phyloP scores from a whole-genome alignment of 495 filamentous ascomycete genomes.

The Neurospora sp. region DNA sequence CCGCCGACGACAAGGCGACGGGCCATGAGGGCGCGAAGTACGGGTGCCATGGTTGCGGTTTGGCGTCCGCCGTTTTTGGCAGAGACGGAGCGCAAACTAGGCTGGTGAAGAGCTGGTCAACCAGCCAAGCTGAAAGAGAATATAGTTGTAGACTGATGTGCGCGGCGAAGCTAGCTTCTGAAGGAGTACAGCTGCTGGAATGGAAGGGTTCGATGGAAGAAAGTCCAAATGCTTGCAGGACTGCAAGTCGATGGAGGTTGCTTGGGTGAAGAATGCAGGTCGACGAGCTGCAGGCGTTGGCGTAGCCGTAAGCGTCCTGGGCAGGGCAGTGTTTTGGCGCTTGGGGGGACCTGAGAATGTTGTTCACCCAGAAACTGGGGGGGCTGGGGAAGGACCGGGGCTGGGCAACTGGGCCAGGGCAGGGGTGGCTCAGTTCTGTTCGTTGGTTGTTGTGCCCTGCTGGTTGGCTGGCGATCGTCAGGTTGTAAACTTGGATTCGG shows the following conservation, averaged over 20 bases:
- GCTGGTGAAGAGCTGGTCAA: constrained; percentile 15
- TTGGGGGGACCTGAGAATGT: neutral
- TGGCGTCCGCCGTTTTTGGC: neutral
- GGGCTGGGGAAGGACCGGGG: neutral
- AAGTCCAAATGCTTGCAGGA: neutral
- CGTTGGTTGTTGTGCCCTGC: neutral
- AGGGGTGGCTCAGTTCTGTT: neutral
- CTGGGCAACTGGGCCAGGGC: neutral
- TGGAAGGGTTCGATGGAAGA: neutral
- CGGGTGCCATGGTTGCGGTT: constrained; percentile 20
- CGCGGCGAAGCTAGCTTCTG: neutral
- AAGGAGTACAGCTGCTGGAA: neutral
- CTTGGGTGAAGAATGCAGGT: neutral
- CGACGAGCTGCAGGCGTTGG: neutral
- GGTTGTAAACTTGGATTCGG: neutral
- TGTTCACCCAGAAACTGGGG: neutral
- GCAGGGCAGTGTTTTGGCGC: neutral
- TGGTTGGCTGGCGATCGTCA: neutral
- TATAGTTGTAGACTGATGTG: neutral
- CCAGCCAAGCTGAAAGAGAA: constrained; percentile 14
- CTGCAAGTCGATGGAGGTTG: neutral
- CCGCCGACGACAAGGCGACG: constrained; percentile 1
- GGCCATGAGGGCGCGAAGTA: constrained; percentile 9
- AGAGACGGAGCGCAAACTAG: neutral
- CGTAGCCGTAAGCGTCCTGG: neutral